Percentiles rank a stretch among this genome's conserved stretches.
phyloP scores from a whole-genome alignment of 257 asterid genomes.

The Forsythia viridissima region DNA sequence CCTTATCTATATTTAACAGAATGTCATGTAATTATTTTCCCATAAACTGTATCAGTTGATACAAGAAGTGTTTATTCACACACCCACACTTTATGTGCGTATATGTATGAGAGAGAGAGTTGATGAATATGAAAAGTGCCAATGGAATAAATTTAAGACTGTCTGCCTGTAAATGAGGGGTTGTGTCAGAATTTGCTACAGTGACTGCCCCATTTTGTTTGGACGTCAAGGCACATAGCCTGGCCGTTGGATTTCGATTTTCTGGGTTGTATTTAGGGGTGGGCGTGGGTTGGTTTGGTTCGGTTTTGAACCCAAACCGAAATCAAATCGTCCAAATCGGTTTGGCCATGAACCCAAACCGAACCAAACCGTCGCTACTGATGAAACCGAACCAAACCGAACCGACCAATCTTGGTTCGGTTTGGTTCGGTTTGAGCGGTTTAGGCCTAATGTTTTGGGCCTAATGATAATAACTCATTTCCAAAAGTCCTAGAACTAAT shows the following conservation, averaged over 20 bases:
- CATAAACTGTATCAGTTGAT: background rate
- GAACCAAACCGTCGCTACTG: no score
- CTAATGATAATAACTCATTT: no score
- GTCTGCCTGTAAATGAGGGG: background rate
- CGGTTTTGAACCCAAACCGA: no score
- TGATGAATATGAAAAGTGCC: background rate
- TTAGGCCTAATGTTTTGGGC: no score
- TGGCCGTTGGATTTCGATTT: background rate
- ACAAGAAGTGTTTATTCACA: background rate
- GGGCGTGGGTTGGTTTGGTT: no score
- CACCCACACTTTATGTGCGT: slow-evolving; percentile 5
- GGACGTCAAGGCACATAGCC: background rate
- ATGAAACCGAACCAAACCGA: no score
- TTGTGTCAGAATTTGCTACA: background rate
- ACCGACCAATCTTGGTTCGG: no score
- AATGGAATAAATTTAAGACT: background rate
- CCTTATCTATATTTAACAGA: slow-evolving; percentile 5
- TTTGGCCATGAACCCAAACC: no score
- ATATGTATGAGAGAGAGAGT: background rate
- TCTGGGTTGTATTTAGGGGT: background rate
- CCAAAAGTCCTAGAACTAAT: no score
- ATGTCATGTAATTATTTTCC: slow-evolving; percentile 19
- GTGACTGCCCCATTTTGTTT: background rate
- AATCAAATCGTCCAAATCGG: no score
- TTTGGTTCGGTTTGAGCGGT: no score